Conservation (phyloP, 257 asterid genomes). For the Eucommia ulmoides region DNA sequence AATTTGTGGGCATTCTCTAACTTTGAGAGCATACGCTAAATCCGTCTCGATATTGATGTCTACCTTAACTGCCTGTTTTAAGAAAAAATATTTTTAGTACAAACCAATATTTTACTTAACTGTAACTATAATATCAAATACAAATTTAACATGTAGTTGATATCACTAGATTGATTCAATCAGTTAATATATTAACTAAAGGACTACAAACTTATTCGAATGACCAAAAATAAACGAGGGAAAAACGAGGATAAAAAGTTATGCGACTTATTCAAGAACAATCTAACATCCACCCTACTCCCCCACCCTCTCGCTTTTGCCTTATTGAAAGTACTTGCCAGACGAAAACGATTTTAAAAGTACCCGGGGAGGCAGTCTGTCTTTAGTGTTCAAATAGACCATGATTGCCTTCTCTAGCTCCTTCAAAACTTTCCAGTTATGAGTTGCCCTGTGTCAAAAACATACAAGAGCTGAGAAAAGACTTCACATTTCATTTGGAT, state of each 20-base stretch:
- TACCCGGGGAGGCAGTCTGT: conserved; percentile 95
- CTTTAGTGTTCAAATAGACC: conserved; percentile 84
- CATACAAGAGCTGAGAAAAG: too few species aligned
- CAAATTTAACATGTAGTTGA: conserved; percentile 7
- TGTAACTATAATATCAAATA: too few species aligned
- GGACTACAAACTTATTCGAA: not conserved
- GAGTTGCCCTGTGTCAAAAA: conserved; percentile 84
- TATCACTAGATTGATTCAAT: not conserved
- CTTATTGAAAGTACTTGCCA: too few species aligned
- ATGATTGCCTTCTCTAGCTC: conserved; percentile 86
- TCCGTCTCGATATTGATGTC: conserved; percentile 87
- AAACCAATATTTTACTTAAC: too few species aligned
- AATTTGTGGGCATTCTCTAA: conserved; percentile 74
- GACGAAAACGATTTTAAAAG: conserved; percentile 9
- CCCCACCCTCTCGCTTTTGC: too few species aligned
- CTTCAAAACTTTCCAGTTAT: conserved; percentile 85
- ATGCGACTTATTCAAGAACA: too few species aligned
- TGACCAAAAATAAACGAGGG: conserved; percentile 1
- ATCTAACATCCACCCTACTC: too few species aligned
- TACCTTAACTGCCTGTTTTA: conserved; percentile 89
- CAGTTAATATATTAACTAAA: not conserved
- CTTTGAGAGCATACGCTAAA: conserved; percentile 90
- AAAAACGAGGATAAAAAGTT: too few species aligned
- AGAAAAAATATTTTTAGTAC: too few species aligned
- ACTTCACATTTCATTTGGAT: too few species aligned